These are phyloP conservation scores for Phytophthora fragariae DNA, from an alignment of 352 stramenopile species.

Conservation along the genomic window DNA sequence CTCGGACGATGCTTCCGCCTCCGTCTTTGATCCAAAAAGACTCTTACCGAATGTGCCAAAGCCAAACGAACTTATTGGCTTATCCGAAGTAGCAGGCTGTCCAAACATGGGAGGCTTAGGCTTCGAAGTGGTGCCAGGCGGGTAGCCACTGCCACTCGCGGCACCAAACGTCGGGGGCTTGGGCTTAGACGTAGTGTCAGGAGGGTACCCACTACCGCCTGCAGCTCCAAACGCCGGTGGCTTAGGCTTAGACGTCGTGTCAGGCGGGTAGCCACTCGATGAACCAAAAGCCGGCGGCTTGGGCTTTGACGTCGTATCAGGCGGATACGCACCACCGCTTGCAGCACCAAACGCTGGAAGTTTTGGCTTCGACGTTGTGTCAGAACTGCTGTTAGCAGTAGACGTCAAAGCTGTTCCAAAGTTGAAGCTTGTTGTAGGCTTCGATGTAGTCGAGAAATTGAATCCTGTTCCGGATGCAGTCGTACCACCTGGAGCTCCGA, in stretches of 20 bases:
- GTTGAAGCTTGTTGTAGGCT: constrained; percentile 18
- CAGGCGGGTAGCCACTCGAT: constrained; percentile 43
- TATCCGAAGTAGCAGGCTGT: constrained; percentile 18
- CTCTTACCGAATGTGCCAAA: constrained; percentile 41
- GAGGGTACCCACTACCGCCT: constrained; percentile 36
- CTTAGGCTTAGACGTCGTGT: constrained; percentile 46
- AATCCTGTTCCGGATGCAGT: constrained; percentile 24
- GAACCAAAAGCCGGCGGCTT: constrained; percentile 23
- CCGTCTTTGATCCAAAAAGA: constrained; percentile 30
- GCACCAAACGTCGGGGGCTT: constrained; percentile 39
- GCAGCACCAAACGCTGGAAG: constrained; percentile 16
- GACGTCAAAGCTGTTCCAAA: constrained; percentile 8
- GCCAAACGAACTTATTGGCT: constrained; percentile 35
- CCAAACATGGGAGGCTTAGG: constrained; percentile 42
- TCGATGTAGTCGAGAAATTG: constrained; percentile 22
- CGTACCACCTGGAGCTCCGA: constrained; percentile 1
- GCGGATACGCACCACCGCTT: constrained; percentile 36
- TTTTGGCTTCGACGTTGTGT: constrained; percentile 25
- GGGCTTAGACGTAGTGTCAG: constrained; percentile 49
- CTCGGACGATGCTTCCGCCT: constrained; percentile 3
- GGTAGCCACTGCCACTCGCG: constrained; percentile 33
- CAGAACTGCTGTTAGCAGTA: constrained; percentile 6
- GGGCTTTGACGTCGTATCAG: constrained; percentile 39
- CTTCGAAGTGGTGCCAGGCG: constrained; percentile 44
- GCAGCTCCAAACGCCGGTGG: constrained; percentile 32